Percentiles rank a stretch among this genome's conserved stretches.
Conservation (phyloP, 2,329 filamentous ascomycete genomes). For the Reticulascus tulasneorum region DNA sequence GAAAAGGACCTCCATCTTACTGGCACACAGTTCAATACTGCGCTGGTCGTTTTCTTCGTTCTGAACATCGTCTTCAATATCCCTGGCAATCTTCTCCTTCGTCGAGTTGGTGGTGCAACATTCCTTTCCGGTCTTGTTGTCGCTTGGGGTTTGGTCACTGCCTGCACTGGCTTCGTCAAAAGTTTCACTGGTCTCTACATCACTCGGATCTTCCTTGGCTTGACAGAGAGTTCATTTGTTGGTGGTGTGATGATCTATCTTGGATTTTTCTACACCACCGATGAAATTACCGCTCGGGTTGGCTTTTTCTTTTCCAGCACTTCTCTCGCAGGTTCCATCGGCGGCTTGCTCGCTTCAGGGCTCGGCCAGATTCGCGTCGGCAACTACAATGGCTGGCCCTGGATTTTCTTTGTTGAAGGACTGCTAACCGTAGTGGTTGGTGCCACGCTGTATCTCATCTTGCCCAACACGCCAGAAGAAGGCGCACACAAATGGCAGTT, state of each 20-base stretch:
- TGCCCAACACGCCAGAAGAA: slow-evolving; percentile 11
- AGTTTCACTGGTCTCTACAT: slow-evolving; percentile 16
- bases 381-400: slow-evolving; percentile 13
- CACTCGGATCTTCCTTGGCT: slow-evolving; percentile 18
- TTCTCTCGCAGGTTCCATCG: slow-evolving; percentile 11
- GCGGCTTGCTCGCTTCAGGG: slow-evolving; percentile 10
- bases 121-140: slow-evolving; percentile 16
- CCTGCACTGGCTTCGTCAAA: slow-evolving; percentile 17
- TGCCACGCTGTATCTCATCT: not conserved
- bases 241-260: slow-evolving; percentile 20
- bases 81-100: slow-evolving; percentile 18
- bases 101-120: slow-evolving; percentile 16
- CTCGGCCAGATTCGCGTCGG: slow-evolving; percentile 5
- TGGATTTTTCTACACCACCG: slow-evolving; percentile 20
- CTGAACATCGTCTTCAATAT: slow-evolving; percentile 20
- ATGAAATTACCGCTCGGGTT: slow-evolving; percentile 18
- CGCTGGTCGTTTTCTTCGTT: slow-evolving; percentile 18
- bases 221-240: slow-evolving; percentile 19
- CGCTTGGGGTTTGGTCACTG: slow-evolving; percentile 18
- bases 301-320: slow-evolving; percentile 19
- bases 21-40: slow-evolving; percentile 14
- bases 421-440: slow-evolving; percentile 9
- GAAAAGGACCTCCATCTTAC: slow-evolving; percentile 8
- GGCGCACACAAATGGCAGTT: slow-evolving; percentile 11
- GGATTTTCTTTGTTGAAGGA: slow-evolving; percentile 16